These are phyloP conservation scores for Lentinus tigrinus DNA, from an alignment of 768 basidiomycete genomes.

Conservation along the genomic window DNA sequence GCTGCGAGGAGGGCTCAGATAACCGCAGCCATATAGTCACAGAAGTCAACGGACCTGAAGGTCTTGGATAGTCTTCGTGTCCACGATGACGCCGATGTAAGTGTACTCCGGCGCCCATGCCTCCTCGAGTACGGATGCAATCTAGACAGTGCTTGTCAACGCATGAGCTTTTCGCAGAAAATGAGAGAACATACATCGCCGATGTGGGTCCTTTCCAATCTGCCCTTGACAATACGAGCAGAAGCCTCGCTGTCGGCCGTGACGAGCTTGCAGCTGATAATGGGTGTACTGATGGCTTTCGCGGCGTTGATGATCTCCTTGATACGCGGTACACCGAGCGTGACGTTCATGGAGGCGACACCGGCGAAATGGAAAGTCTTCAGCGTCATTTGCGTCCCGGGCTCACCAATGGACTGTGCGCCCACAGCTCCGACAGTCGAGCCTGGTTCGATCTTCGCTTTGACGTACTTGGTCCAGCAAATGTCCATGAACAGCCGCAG, in stretches of 20 bases:
- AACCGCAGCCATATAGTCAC: background rate
- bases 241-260: constrained; percentile 86
- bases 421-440: constrained; percentile 99
- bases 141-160: constrained; percentile 39
- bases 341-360: constrained; percentile 99
- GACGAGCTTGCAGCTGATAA: constrained; percentile 95
- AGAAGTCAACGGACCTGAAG: constrained; percentile 59
- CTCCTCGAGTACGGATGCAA: constrained; percentile 91
- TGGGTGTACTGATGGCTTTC: constrained; percentile 95
- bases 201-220: constrained; percentile 91
- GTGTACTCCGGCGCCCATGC: constrained; percentile 93
- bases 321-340: constrained; percentile 98
- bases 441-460: constrained; percentile 95
- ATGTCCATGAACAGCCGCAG: constrained; percentile 77
- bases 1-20: constrained; percentile 39
- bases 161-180: background rate
- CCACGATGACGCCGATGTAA: constrained; percentile 91
- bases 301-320: constrained; percentile 99
- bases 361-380: constrained; percentile 99
- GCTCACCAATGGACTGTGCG: constrained; percentile 98
- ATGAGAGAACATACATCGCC: constrained; percentile 70
- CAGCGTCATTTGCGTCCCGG: constrained; percentile 98
- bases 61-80: constrained; percentile 82
- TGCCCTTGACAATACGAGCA: constrained; percentile 95
- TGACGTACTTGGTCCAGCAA: constrained; percentile 90